Base-by-base conservation (phyloP, 768 basidiomycete genomes). In the Harrya chromipes region DNA sequence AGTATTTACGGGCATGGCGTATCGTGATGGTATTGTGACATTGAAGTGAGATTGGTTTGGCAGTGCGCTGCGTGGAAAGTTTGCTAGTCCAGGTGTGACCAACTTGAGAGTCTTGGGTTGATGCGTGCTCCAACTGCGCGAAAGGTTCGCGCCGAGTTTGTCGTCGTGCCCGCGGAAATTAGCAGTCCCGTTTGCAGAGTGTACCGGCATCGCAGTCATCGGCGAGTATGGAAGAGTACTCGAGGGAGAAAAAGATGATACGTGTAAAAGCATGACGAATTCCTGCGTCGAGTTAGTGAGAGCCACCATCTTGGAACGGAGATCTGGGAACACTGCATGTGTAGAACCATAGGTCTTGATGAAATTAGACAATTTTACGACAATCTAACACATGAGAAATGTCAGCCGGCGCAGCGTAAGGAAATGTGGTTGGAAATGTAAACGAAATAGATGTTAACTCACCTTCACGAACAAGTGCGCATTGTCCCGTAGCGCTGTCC, bases 281-380 rank as follows among this genome's bases (percentile, higher is more conserved):
- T 90, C 90, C 67, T 94, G 85, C 11, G 92, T 91, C 12, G 85
- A 80, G 58, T 89, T 87, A 19, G 86, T 89, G 49, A 97, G 76
- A 54, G 80, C 79, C 35, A 85, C 80, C 73, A 92, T 83, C 60
- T 84, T 82, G 46, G 73, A 78, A 51, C 88, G 81, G 37, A 94
- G 73, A 29, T 74, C 67, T 4, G 81, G 69, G 14, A 82, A 78
- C 42, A 84, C 79, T n/a, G 79, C 74, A 51, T 79, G 74, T 16
- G 72, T 70, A 20, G 74, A 73, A 43, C 82, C 81, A 54, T 82
- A 73, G 12, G 74, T 70, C 70, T 88, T 92, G 58, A 93, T 77
- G 4, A 82, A 71, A 58, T 80, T 87, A 12, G 89, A 87, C 39
- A 94, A 67, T 56, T 84, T 80, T 40, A 92, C 83, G 17, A 94